Evolutionary conservation across 2,329 filamentous ascomycete genomes (phyloP), one percentile per base, ranked within the genome.

Genomic region (Mycosphaerella arachidis): DNA sequence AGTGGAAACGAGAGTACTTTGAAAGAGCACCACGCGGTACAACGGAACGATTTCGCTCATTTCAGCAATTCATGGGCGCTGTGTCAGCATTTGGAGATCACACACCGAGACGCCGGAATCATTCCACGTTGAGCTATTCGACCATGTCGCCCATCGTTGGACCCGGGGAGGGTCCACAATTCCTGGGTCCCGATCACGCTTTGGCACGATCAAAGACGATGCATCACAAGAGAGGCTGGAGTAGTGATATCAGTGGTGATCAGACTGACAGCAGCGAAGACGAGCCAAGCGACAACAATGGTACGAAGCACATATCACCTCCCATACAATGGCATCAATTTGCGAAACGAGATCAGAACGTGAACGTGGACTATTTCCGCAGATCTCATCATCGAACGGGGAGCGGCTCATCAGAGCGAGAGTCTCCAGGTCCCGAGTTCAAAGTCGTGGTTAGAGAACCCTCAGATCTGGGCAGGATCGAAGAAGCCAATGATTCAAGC

Each of bases 231-330:
- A 62, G 70, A 57, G 69, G 66, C n/a, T 72, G 64, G 63, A 73
- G 70, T 52, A 73, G 68, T 57, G 71, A 73, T 54, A 69, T 73
- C 33, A 71, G 66, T 31, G 69, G 67, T 27, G 71, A 73, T 60
- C 71, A 73, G 52, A 71, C 70, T 6, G 69, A 68, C 57, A 73
- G 70, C 54, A 69, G 69, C n/a, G 70, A 67, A 13, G 63, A 70
- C 29, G 65, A 67, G 10, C 61, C 63, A 40, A 56, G 53, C 30
- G 65, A 63, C 16, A 45, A 55, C 9, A 57, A 60, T 55, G 54
- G 55, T 8, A 52, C 56, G 52, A 59, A 58, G n/a, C 56, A 56
- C n/a, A 48, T 59, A 20, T 54, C 57, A 13, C 58, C 63, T 10
- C 54, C 60, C 12, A 54, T 53, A 24, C 53, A 62, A n/a, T 65